These are phyloP conservation scores for Penicillium roqueforti DNA, from an alignment of 495 filamentous ascomycete species.

Conservation along the genomic window DNA sequence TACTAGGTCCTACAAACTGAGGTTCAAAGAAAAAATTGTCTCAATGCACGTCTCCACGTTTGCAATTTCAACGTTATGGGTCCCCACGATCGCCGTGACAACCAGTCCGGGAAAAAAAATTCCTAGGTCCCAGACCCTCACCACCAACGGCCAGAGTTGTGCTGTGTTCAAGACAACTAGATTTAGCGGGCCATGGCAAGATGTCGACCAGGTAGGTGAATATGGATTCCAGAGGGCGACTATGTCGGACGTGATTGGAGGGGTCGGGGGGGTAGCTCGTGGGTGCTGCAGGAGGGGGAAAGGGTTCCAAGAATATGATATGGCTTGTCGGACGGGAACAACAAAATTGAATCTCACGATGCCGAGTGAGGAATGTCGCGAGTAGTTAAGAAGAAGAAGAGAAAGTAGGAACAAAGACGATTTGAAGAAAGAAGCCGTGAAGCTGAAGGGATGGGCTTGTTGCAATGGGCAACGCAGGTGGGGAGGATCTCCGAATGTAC, in stretches of 20 bases:
- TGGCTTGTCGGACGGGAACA: not conserved
- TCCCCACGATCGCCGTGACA: conserved; percentile 15
- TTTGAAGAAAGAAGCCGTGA: conserved; percentile 42
- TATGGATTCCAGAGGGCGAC: too few species aligned
- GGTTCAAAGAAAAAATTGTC: conserved; percentile 4
- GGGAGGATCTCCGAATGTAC: conserved; percentile 44
- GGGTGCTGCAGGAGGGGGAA: conserved; percentile 18
- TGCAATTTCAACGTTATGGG: conserved; percentile 13
- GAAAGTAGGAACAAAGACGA: conserved; percentile 28
- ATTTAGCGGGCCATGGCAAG: conserved; percentile 7
- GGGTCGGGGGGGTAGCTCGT: conserved; percentile 23
- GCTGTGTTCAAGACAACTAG: not conserved
- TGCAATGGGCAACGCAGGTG: conserved; percentile 51
- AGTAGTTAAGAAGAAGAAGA: conserved; percentile 15
- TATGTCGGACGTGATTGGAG: conserved; percentile 22
- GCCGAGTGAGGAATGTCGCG: conserved; percentile 7
- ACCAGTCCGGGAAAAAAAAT: conserved; percentile 3
- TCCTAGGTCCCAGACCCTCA: conserved; percentile 14
- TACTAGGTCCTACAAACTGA: conserved; percentile 8
- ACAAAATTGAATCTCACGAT: not conserved
- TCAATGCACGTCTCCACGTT: conserved; percentile 9
- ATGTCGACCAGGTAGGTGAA: conserved; percentile 14
- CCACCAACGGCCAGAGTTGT: conserved; percentile 14
- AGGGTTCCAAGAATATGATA: not conserved
- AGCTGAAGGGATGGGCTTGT: conserved; percentile 51